Base-by-base conservation (phyloP, 2,329 filamentous ascomycete genomes). In the Triangularia verruculosa region DNA sequence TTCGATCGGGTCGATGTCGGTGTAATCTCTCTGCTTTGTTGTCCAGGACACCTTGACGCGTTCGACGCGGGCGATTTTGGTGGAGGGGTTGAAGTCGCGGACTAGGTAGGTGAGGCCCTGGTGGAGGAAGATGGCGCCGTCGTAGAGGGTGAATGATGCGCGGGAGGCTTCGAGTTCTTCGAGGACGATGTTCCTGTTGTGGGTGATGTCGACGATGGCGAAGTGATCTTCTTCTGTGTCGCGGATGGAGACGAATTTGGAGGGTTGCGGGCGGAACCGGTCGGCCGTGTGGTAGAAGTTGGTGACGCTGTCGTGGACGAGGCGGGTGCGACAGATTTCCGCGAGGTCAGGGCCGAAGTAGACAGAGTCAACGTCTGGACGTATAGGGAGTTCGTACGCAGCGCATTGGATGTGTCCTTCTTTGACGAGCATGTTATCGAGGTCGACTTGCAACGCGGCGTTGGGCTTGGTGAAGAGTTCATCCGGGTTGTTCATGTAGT, bases 351-450 rank as follows among this genome's bases (percentile, higher is more conserved):
- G 79, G 2, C 92, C 91, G 73, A 99, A 97, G 74, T 96, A 99
- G 20, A 80, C 73, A 2, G 79, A 79, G 74, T 99, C 95, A 67
- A 91, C 85, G 24, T 84, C 83, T 0, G 92, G 86, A n/a, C 86
- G 85, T 64, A 99, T 91, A 0, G 95, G 94, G 89, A 97, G 93
- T 73, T 99, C 95, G 71, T 91, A 90, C 1, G 95, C 95, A 0
- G 95, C 95, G 72, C 95, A 99, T 75, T 99, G 95, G 6, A 99
- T 82, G 72, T 99, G 95, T 0, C 93, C 94, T 79, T 98, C 95
- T 0, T 95, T 82, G 5, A 97, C 89, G 3, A 98, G 85, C 80
- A 97, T 87, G 69, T 97, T 98, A 54, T 89, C 83, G n/a, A 99
- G 79, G 73, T 99, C 95, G 4, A 98, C 90, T 72, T 95, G 93